Conservation (phyloP, 257 asterid genomes). For the Solanum clarkiae region DNA sequence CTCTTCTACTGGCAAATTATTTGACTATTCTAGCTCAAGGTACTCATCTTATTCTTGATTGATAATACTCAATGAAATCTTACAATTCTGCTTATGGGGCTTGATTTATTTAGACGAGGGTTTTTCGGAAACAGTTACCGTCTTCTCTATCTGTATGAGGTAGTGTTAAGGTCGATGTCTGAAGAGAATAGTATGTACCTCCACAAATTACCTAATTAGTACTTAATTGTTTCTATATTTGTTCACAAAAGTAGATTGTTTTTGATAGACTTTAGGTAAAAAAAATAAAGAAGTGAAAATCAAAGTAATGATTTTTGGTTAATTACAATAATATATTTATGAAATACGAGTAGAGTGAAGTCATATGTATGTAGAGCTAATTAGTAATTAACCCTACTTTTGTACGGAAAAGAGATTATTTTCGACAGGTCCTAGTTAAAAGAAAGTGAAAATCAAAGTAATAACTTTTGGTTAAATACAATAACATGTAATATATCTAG, state of each 20-base stretch:
- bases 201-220: no score
- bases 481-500: not conserved
- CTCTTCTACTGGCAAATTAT: constrained; percentile 66
- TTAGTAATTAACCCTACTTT: no score
- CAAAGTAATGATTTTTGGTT: not conserved
- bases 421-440: not conserved
- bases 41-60: not conserved
- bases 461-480: not conserved
- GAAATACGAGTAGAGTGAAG: no score
- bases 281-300: not conserved
- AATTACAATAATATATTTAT: not conserved
- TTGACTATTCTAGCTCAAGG: constrained; percentile 66
- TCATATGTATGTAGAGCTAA: no score
- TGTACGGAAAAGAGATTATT: not conserved
- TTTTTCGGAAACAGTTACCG: no score
- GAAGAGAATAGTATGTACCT: no score
- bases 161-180: no score
- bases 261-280: not conserved
- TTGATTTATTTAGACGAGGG: no score
- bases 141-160: no score
- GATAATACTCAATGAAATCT: no score
- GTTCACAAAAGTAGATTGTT: not conserved
- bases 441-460: not conserved
- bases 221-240: no score
- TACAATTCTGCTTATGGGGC: no score